Evolutionary conservation across 2,329 filamentous ascomycete species (phyloP).

Genomic region (Chaetomium globosum): DNA sequence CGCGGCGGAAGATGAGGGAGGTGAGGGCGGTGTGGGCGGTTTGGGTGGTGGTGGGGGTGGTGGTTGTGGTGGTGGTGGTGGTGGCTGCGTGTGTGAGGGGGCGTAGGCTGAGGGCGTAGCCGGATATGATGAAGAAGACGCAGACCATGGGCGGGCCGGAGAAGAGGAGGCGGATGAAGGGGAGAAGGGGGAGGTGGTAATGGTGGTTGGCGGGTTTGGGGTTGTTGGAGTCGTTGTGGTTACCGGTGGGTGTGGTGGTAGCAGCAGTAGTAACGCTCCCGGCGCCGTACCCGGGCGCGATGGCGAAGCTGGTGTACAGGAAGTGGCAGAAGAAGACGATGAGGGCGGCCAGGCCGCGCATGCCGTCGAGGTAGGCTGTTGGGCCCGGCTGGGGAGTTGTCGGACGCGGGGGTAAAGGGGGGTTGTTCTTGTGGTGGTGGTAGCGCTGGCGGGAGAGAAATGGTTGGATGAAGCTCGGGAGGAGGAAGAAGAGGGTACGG

Average conservation of each 20-base stretch:
- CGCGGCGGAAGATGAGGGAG: constrained; percentile 56
- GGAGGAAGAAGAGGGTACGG: constrained; percentile 49
- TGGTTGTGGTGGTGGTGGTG: constrained; percentile 28
- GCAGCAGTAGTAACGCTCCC: no score
- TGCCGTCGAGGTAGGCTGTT: constrained; percentile 61
- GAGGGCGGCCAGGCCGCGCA: constrained; percentile 59
- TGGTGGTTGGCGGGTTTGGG: constrained; percentile 39
- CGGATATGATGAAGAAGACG: constrained; percentile 65
- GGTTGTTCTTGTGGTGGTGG: not conserved
- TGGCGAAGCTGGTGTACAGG: constrained; percentile 55
- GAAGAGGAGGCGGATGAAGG: constrained; percentile 57
- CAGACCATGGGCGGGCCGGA: constrained; percentile 60
- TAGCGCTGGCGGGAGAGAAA: not conserved
- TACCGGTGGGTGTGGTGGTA: constrained; percentile 30
- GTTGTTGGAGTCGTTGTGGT: not conserved
- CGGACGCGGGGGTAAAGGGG: constrained; percentile 38
- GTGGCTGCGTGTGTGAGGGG: not conserved
- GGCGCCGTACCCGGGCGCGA: constrained; percentile 55
- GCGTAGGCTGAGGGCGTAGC: constrained; percentile 59
- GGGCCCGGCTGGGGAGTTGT: constrained; percentile 46
- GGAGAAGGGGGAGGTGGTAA: constrained; percentile 54
- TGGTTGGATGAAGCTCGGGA: constrained; percentile 57
- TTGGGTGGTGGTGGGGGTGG: constrained; percentile 40
- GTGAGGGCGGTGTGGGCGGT: constrained; percentile 42
- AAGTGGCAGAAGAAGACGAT: constrained; percentile 62